Evolutionary conservation across 345 rosid species (phyloP).

Genomic region (Pistacia atlantica): DNA sequence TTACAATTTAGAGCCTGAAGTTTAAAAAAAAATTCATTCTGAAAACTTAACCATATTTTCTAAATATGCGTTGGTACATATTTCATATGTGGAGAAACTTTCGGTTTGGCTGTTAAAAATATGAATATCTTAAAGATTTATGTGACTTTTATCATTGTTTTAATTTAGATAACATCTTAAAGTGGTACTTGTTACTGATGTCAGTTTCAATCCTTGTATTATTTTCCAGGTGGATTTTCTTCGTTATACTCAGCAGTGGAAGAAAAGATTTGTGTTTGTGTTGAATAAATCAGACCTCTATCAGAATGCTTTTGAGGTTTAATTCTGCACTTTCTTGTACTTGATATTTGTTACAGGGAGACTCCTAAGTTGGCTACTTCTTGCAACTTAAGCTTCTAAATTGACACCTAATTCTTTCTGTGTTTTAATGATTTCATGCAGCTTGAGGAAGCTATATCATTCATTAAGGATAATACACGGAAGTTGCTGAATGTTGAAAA

Average conservation of each 20-base stretch:
- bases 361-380: conserved; percentile 7
- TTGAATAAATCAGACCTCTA: conserved; percentile 92
- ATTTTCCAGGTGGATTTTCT: conserved; percentile 81
- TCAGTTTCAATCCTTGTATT: conserved; percentile 11
- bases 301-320: conserved; percentile 75
- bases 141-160: not conserved
- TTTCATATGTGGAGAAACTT: not conserved
- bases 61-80: too few species aligned
- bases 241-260: conserved; percentile 93
- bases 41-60: not conserved
- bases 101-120: not conserved
- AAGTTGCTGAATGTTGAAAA: conserved; percentile 76
- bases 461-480: conserved; percentile 68
- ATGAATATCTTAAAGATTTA: not conserved
- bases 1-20: not conserved
- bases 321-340: conserved; percentile 21
- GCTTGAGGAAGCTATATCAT: conserved; percentile 89
- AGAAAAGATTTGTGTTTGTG: conserved; percentile 88
- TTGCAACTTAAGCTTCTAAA: conserved; percentile 2
- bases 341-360: conserved; percentile 11
- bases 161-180: conserved; percentile 9
- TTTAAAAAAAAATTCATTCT: not conserved
- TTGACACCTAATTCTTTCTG: conserved; percentile 2
- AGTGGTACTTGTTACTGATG: not conserved
- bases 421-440: conserved; percentile 37